Evolutionary conservation across 257 asterid genomes (phyloP), one percentile per base, ranked within the genome.

Genomic region (Orobanche coerulescens): DNA sequence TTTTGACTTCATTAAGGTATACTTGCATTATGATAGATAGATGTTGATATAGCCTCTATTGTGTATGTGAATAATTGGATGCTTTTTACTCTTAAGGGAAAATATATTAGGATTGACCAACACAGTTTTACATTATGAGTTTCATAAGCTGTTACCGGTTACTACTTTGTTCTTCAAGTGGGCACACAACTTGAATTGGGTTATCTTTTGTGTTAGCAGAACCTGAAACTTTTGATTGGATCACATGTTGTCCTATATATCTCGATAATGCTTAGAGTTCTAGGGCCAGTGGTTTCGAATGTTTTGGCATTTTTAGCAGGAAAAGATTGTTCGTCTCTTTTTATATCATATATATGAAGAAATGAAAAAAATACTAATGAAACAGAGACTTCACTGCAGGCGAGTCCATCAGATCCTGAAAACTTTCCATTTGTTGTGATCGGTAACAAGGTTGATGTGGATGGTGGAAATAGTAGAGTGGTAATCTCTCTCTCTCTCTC

Each of bases 321-420:
- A 37, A 55, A 39, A 12, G 18, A 7, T 6, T 28, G 51, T 11
- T 28, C 16, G 28, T 61, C 28, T 19, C 26, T 33, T 49, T 31
- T 16, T 22, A n/a, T 26, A 31, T 50, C 39, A 1, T n/a, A 26
- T 37, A 34, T 13, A 5, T 37, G 13, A 6, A 53, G 15, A 40
- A 76, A 22, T 23, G 23, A 34, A 18, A 28, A 39, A 50, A 51
- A 42, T 31, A n/a, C 73, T 71, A 26, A 66, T 26, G 50, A 52
- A 24, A 18, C 14, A 61, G 10, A 53, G 36, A 47, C 69, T 48
- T 59, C 26, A 9, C 39, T 81, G 84, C 97, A 93, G 98, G 97
- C 98, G 36, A 86, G 95, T 71, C 98, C 98, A 58, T 80, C 97
- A 3, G 97, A 93, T 75, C 98, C 95, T 25, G 98, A 93, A 73